Conservation (phyloP, 352 stramenopile genomes). For the Nannochloropsis limnetica region DNA sequence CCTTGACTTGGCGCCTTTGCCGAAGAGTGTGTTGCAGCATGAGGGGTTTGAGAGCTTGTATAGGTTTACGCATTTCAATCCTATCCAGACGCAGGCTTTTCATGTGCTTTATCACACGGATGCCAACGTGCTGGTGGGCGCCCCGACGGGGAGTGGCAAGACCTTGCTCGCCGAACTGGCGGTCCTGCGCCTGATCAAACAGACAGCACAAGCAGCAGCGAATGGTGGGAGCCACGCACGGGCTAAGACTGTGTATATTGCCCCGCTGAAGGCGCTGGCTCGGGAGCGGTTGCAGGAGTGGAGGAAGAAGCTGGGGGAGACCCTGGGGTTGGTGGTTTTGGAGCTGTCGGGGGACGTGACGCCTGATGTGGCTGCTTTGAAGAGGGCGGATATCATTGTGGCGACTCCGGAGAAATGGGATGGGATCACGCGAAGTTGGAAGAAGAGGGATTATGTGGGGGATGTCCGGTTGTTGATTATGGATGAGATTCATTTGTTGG, state of each 20-base stretch:
- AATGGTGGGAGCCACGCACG: constrained; percentile 47
- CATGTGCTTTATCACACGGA: constrained; percentile 91
- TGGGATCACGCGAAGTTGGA: constrained; percentile 80
- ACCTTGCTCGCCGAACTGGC: constrained; percentile 91
- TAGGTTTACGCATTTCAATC: constrained; percentile 66
- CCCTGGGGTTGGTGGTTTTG: constrained; percentile 79
- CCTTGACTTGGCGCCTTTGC: constrained; percentile 85
- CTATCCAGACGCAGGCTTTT: constrained; percentile 97
- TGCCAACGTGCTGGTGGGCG: constrained; percentile 85
- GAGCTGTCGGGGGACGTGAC: constrained; percentile 92
- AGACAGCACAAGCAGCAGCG: constrained; percentile 42
- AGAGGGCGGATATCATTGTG: constrained; percentile 86
- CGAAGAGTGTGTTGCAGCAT: constrained; percentile 79
- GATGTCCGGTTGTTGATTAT: constrained; percentile 51
- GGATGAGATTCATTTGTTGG: constrained; percentile 93
- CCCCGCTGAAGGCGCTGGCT: constrained; percentile 89
- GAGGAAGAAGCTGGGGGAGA: constrained; percentile 76
- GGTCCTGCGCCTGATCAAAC: constrained; percentile 84
- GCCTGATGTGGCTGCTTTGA: constrained; percentile 78
- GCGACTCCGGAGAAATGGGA: constrained; percentile 98
- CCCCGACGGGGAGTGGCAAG: constrained; percentile 87
- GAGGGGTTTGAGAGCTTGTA: constrained; percentile 49
- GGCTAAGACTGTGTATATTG: constrained; percentile 90
- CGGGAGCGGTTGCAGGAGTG: constrained; percentile 91
- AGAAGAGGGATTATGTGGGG: constrained; percentile 57